A percentile compares a stretch with the other conserved stretches of the same genome.
Evolutionary conservation across 2,329 filamentous ascomycete genomes (phyloP).

Genomic region (Arthrobotrys entomopaga): DNA sequence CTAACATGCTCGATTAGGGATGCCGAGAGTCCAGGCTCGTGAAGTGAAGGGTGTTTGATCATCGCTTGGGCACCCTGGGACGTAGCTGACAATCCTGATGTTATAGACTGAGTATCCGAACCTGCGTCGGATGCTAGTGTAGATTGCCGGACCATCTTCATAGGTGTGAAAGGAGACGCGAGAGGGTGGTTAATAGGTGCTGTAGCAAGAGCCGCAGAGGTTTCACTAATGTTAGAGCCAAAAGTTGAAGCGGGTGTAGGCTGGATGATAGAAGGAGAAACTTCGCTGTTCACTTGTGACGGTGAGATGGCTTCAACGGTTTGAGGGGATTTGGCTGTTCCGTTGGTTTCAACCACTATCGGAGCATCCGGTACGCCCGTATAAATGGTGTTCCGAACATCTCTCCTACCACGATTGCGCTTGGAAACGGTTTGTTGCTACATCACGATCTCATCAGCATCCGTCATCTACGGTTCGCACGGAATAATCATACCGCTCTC

Average conservation of each 20-base stretch:
- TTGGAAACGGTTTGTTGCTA: conserved; percentile 74
- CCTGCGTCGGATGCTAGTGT: conserved; percentile 57
- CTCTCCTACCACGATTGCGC: conserved; percentile 85
- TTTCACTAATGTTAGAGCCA: conserved; percentile 17
- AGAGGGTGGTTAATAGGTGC: conserved; percentile 33
- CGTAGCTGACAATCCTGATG: conserved; percentile 73
- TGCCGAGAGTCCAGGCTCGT: conserved; percentile 80
- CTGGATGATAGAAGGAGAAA: conserved; percentile 21
- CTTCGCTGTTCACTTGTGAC: conserved; percentile 34
- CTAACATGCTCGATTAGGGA: conserved; percentile 94
- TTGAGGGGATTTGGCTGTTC: conserved; percentile 37
- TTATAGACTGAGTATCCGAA: conserved; percentile 90
- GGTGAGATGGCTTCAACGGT: conserved; percentile 20
- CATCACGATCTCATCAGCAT: conserved; percentile 12
- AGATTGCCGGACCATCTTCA: conserved; percentile 53
- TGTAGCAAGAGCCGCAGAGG: conserved; percentile 16
- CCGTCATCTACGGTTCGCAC: not conserved
- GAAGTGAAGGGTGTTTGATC: conserved; percentile 84
- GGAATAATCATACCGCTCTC: conserved; percentile 65
- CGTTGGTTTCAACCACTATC: conserved; percentile 59
- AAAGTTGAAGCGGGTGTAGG: conserved; percentile 30
- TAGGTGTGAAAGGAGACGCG: conserved; percentile 43
- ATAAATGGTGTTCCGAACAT: conserved; percentile 78
- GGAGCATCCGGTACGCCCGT: conserved; percentile 76
- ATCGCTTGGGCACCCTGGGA: conserved; percentile 71